These are phyloP conservation scores for Stevia rebaudiana DNA, from an alignment of 140 eudicot genomes.

Conservation along the genomic window DNA sequence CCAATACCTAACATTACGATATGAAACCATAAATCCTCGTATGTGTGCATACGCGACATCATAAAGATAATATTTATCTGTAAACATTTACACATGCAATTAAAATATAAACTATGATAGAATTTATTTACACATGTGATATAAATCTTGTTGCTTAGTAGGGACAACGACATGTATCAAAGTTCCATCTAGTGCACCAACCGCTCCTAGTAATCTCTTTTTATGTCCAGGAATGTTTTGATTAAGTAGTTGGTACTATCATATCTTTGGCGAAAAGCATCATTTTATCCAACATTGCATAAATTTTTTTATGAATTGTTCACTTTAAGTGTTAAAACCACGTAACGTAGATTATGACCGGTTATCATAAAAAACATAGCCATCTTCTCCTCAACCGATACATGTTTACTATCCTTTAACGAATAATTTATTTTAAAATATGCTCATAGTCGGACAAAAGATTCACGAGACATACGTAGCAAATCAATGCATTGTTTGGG, in stretches of 20 bases:
- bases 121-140: no score
- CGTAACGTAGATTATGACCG: no score
- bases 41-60: not conserved
- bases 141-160: no score
- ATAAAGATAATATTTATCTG: not conserved
- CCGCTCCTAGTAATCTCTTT: not conserved
- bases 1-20: not conserved
- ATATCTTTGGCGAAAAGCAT: no score
- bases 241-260: no score
- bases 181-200: not conserved
- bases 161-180: no score
- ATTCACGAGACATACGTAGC: not conserved
- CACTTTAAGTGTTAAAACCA: no score
- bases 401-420: conserved; percentile 10
- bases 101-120: not conserved
- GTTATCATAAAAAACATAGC: no score
- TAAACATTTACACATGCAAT: no score
- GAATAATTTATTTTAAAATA: not conserved
- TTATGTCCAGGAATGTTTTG: not conserved
- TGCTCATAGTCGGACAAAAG: not conserved
- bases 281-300: no score
- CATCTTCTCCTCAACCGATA: conserved; percentile 6
- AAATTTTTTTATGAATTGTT: no score
- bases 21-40: not conserved
- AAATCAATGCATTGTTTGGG: not conserved